These are phyloP conservation scores for Crithidia bombi DNA, from an alignment of 208 protist genomes.

Conservation along the genomic window DNA sequence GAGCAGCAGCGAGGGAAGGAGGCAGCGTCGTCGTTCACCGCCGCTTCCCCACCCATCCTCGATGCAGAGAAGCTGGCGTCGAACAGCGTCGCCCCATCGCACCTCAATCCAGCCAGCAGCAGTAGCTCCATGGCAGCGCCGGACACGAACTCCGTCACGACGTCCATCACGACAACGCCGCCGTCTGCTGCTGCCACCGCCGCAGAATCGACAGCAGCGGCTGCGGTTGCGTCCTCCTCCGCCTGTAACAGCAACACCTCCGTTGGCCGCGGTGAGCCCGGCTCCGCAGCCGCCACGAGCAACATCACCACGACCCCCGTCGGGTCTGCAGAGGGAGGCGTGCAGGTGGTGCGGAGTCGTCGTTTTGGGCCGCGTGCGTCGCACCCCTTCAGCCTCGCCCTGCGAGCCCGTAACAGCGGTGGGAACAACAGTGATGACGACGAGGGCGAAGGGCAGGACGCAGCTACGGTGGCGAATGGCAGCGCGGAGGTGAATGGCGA, in stretches of 20 bases:
- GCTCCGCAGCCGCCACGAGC: background rate
- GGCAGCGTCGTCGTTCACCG: too few species aligned
- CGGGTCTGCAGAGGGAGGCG: background rate
- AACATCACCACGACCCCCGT: too few species aligned
- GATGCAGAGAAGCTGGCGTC: slow-evolving; percentile 3
- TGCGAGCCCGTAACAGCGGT: slow-evolving; percentile 8
- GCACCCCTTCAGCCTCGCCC: slow-evolving; percentile 15
- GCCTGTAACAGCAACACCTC: background rate
- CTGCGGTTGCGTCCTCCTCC: background rate
- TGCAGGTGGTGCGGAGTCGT: background rate
- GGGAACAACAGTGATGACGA: slow-evolving; percentile 1
- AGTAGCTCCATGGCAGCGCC: slow-evolving; percentile 4
- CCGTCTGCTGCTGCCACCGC: background rate
- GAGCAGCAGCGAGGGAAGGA: background rate
- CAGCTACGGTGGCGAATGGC: too few species aligned
- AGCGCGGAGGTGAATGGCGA: background rate
- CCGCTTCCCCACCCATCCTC: background rate
- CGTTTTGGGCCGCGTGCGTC: slow-evolving; percentile 7
- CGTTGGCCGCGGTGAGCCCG: background rate
- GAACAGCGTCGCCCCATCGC: background rate
- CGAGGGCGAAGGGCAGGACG: slow-evolving; percentile 1
- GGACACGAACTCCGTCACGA: slow-evolving; percentile 4
- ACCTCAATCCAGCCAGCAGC: slow-evolving; percentile 3
- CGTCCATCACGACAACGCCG: background rate
- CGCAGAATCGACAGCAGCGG: too few species aligned